phyloP scores from a whole-genome alignment of 163 green algal species.

The Chlamydomonas reinhardtii region DNA sequence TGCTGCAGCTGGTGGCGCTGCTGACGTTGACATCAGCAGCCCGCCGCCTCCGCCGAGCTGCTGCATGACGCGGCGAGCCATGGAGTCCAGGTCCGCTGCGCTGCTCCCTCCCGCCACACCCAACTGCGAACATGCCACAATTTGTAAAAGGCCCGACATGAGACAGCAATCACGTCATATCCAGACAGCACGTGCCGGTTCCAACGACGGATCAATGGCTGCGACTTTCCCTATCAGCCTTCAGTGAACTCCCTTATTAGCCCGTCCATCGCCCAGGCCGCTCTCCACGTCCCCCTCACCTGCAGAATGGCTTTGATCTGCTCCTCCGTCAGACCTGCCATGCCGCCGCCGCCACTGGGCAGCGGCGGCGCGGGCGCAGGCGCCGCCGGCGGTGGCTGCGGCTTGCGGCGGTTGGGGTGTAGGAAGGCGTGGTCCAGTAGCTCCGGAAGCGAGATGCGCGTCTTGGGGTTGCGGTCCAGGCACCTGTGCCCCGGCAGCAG shows the following conservation, averaged over 20 bases:
- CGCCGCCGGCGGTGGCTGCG: background rate
- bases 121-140: conserved; percentile 8
- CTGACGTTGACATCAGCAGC: background rate
- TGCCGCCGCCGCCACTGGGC: background rate
- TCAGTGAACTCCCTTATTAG: too few relatives aligned
- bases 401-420: conserved; percentile 68
- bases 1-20: background rate
- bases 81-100: conserved; percentile 33
- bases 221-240: too few relatives aligned
- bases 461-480: conserved; percentile 88
- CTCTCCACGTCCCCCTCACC: too few relatives aligned
- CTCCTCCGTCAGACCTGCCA: conserved; percentile 60
- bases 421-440: conserved; percentile 94
- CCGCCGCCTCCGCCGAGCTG: conserved; percentile 8
- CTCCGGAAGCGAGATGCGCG: conserved; percentile 85
- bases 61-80: conserved; percentile 38
- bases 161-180: too few relatives aligned
- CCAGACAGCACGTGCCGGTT: too few relatives aligned
- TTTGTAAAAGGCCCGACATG: too few relatives aligned
- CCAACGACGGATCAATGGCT: too few relatives aligned
- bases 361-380: background rate
- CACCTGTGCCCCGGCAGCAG: conserved; percentile 66
- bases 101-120: conserved; percentile 2
- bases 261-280: too few relatives aligned
- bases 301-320: conserved; percentile 85